Conservation (phyloP, 2,329 filamentous ascomycete species). For the Chaetoscypha palmicola region DNA sequence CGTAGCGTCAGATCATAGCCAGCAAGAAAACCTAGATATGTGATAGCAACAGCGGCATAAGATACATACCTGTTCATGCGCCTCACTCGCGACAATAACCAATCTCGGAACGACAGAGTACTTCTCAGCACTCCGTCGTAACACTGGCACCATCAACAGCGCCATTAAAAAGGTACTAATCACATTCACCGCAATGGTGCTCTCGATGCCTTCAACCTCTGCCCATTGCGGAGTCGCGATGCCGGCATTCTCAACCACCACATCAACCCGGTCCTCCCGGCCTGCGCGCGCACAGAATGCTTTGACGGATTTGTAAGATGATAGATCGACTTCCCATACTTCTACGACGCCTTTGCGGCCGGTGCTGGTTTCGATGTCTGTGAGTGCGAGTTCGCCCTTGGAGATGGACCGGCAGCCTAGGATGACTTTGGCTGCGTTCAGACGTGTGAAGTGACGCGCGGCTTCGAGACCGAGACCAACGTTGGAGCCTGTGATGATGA, state of each 20-base stretch:
- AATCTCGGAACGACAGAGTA: slow-evolving; percentile 1
- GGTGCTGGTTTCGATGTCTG: slow-evolving; percentile 23
- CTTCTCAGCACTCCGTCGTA: slow-evolving; percentile 1
- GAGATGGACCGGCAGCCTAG: slow-evolving; percentile 32
- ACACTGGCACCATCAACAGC: slow-evolving; percentile 15
- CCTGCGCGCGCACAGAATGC: slow-evolving; percentile 2
- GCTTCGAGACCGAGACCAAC: slow-evolving; percentile 36
- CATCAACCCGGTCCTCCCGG: slow-evolving; percentile 34
- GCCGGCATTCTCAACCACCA: slow-evolving; percentile 34
- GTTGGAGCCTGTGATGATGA: slow-evolving; percentile 38
- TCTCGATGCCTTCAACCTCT: slow-evolving; percentile 17
- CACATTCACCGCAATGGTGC: slow-evolving; percentile 20
- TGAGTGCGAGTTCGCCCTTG: slow-evolving; percentile 37
- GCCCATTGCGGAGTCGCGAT: slow-evolving; percentile 10
- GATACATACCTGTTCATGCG: slow-evolving; percentile 11
- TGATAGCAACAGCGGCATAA: slow-evolving; percentile 16
- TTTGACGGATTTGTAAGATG: slow-evolving; percentile 8
- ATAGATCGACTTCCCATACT: slow-evolving; percentile 11
- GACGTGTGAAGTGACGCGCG: slow-evolving; percentile 29
- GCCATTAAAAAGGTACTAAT: slow-evolving; percentile 18
- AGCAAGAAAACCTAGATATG: slow-evolving; percentile 14
- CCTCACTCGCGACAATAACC: slow-evolving; percentile 11
- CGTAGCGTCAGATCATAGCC: too few relatives aligned
- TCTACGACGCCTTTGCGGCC: slow-evolving; percentile 1
- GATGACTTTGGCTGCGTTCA: slow-evolving; percentile 32